These are phyloP conservation scores for Mrakia gelida DNA, from an alignment of 768 basidiomycete species.

Conservation along the genomic window DNA sequence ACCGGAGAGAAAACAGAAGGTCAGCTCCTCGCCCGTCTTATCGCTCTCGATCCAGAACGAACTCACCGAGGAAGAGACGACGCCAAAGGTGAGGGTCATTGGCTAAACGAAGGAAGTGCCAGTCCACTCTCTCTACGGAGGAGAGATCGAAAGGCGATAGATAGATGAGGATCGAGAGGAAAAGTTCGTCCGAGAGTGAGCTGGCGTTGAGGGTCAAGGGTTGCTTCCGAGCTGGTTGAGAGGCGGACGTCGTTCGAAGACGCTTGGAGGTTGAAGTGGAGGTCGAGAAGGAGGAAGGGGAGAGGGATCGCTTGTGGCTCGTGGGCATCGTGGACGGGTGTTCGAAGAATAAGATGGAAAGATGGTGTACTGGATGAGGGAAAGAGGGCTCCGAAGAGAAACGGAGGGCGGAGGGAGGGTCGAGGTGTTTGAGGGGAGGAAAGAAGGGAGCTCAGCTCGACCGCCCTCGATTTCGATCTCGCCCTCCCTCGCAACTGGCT, in stretches of 20 bases:
- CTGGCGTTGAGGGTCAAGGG: slow-evolving; percentile 13
- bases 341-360: not conserved
- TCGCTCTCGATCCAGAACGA: not conserved
- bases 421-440: not conserved
- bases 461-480: too few relatives aligned
- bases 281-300: not conserved
- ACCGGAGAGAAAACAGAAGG: not conserved
- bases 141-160: slow-evolving; percentile 23
- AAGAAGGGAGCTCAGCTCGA: not conserved
- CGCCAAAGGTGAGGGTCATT: slow-evolving; percentile 19
- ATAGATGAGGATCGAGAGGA: slow-evolving; percentile 16
- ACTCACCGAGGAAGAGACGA: not conserved
- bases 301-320: slow-evolving; percentile 1
- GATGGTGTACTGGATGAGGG: not conserved
- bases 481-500: too few relatives aligned
- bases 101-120: slow-evolving; percentile 25
- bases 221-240: not conserved
- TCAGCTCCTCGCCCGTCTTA: not conserved
- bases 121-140: slow-evolving; percentile 23
- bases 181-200: slow-evolving; percentile 30
- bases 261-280: not conserved
- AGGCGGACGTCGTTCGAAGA: not conserved
- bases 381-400: not conserved
- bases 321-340: not conserved
- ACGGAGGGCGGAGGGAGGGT: not conserved